phyloP scores from a whole-genome alignment of 805 yeast species.

The Schwanniomyces polymorphus region DNA sequence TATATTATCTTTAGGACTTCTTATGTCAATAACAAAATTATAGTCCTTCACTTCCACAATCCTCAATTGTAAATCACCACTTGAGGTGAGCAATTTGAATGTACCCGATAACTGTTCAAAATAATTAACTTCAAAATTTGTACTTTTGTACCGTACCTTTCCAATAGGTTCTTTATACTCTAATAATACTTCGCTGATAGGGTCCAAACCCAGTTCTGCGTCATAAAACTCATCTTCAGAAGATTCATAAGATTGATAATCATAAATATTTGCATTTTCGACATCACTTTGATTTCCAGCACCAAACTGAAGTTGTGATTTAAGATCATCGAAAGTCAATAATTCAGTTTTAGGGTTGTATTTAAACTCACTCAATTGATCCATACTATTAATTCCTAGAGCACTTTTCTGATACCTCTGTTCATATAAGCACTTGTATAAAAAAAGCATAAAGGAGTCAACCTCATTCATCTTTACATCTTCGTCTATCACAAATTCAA shows the following conservation, averaged over 20 bases:
- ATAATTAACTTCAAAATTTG: constrained; percentile 47
- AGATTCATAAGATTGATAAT: constrained; percentile 11
- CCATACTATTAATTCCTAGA: constrained; percentile 35
- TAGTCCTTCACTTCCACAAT: constrained; percentile 50
- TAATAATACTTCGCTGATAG: neutral
- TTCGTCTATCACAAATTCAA: constrained; percentile 74
- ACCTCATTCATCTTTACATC: constrained; percentile 55
- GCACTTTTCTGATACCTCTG: constrained; percentile 63
- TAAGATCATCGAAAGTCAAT: constrained; percentile 21
- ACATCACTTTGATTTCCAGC: constrained; percentile 17
- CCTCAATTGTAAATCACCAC: constrained; percentile 24
- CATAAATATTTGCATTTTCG: constrained; percentile 21
- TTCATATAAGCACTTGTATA: constrained; percentile 74
- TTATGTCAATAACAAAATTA: constrained; percentile 53
- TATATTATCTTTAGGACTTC: constrained; percentile 8
- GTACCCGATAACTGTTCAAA: constrained; percentile 53
- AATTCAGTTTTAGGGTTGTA: constrained; percentile 24
- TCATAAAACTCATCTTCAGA: constrained; percentile 13
- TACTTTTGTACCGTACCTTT: constrained; percentile 14
- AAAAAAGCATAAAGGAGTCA: constrained; percentile 58
- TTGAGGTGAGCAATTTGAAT: constrained; percentile 44
- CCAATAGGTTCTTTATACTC: constrained; percentile 10
- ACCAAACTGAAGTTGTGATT: constrained; percentile 9
- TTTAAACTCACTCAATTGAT: constrained; percentile 60
- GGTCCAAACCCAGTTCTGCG: constrained; percentile 8